Conservation (phyloP, 2,329 filamentous ascomycete species). For the Aspergillus sp. region DNA sequence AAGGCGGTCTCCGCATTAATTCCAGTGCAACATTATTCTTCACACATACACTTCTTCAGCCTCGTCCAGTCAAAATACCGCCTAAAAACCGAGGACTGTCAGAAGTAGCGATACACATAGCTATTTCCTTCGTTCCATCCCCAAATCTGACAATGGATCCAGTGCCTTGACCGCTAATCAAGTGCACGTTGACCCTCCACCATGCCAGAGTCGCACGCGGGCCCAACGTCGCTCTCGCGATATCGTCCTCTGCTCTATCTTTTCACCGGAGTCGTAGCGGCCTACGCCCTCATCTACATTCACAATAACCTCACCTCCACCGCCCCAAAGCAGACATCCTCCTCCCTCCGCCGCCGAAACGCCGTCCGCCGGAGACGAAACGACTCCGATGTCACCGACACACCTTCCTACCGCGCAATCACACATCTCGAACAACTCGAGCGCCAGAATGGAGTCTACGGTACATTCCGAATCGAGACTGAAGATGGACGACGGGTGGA, state of each 20-base stretch:
- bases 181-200: slow-evolving; percentile 10
- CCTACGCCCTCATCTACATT: slow-evolving; percentile 37
- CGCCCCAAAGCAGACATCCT: slow-evolving; percentile 15
- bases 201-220: slow-evolving; percentile 27
- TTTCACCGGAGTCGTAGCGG: slow-evolving; percentile 35
- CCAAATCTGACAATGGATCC: slow-evolving; percentile 11
- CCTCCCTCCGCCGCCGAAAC: slow-evolving; percentile 32
- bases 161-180: slow-evolving; percentile 7
- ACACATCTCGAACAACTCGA: slow-evolving; percentile 35
- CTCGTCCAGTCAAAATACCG: too few relatives aligned
- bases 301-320: slow-evolving; percentile 26
- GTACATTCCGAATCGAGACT: slow-evolving; percentile 37
- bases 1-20: background rate
- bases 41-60: background rate
- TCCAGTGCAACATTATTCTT: too few relatives aligned
- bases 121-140: background rate
- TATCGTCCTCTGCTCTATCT: slow-evolving; percentile 37
- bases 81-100: background rate
- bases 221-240: slow-evolving; percentile 27
- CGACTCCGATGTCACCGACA: slow-evolving; percentile 20
- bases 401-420: slow-evolving; percentile 33
- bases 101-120: background rate
- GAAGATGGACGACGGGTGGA: slow-evolving; percentile 36
- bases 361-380: slow-evolving; percentile 33
- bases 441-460: slow-evolving; percentile 35